Evolutionary conservation across 1,284 basidiomycete species (phyloP), one percentile per base, ranked within the genome.

Genomic region (Sporisorium scitamineum): DNA sequence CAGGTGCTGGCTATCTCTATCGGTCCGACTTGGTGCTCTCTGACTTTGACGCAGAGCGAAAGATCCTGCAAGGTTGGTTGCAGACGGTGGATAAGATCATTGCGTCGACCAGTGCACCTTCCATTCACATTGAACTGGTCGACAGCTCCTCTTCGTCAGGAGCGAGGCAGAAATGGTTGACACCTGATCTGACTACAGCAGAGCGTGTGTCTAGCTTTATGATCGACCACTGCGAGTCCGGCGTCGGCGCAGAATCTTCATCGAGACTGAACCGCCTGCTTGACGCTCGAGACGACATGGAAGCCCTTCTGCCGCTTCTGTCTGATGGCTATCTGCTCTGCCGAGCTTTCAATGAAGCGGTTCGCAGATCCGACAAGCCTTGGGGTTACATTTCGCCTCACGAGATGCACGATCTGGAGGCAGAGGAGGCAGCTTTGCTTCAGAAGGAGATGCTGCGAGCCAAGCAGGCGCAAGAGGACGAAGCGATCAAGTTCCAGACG

Each of bases 351-450:
- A 95, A 95, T 84, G 86, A 89, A 4, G 91, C 90, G 13, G 91
- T 95, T 0, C 89, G 93, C 31, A 89, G 90, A 65, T 94, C 93
- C 10, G 90, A 90, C 54, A 90, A 92, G 75, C 92, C 93, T 2
- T 95, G 94, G 93, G 94, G 94, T 0, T 95, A 92, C 85, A 92
- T 95, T 61, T 91, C 89, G 61, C 87, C 88, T 32, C 90, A 91
- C 64, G 89, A 90, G 3, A 90, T 95, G 22, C 94, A 95, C 80
- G 61, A 76, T 41, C 32, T 74, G 2, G 54, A 59, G 27, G 66
- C 57, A 11, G 68, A 62, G 31, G 63, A 37, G 90, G 92, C 68
- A 41, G 66, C 79, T 85, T 86, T 63, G 86, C 87, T 59, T 14
- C 55, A 61, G 22, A 62, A 65, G 41, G 55, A 54, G 39, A 39